Conservation (phyloP, 2,329 filamentous ascomycete genomes). For the Periglandula ipomoeae region DNA sequence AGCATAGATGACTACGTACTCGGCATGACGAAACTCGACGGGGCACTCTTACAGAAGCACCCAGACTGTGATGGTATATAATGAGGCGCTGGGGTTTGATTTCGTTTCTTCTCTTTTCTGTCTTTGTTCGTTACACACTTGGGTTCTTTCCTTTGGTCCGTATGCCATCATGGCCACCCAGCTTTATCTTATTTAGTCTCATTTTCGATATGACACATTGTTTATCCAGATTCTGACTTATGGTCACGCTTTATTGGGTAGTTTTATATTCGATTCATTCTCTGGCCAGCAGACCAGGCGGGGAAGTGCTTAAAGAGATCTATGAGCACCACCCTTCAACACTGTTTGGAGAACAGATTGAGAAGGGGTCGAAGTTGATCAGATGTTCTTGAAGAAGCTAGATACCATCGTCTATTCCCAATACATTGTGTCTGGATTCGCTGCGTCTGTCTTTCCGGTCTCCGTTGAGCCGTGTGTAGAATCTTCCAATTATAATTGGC, state of each 20-base stretch:
- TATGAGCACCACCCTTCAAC: too few species aligned
- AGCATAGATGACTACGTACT: slow-evolving; percentile 4
- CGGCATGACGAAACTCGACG: slow-evolving; percentile 8
- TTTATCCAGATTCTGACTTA: neutral
- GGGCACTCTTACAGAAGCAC: slow-evolving; percentile 1
- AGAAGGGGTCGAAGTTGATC: neutral
- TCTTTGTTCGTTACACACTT: too few species aligned
- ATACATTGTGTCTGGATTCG: neutral
- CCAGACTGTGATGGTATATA: slow-evolving; percentile 1
- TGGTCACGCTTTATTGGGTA: neutral
- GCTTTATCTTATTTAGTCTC: neutral
- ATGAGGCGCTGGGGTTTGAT: slow-evolving; percentile 8
- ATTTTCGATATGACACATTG: neutral
- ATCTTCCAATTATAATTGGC: too few species aligned
- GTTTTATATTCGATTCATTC: neutral
- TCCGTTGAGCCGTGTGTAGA: too few species aligned
- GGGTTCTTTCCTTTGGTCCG: too few species aligned
- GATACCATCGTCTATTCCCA: slow-evolving; percentile 2
- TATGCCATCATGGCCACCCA: neutral
- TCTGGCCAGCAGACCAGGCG: neutral
- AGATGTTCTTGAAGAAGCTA: neutral
- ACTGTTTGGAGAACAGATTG: neutral
- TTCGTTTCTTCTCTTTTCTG: slow-evolving; percentile 10
- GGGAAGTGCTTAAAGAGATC: neutral
- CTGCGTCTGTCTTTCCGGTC: neutral